phyloP scores from a whole-genome alignment of 352 stramenopile genomes.

The Phytophthora boehmeriae region DNA sequence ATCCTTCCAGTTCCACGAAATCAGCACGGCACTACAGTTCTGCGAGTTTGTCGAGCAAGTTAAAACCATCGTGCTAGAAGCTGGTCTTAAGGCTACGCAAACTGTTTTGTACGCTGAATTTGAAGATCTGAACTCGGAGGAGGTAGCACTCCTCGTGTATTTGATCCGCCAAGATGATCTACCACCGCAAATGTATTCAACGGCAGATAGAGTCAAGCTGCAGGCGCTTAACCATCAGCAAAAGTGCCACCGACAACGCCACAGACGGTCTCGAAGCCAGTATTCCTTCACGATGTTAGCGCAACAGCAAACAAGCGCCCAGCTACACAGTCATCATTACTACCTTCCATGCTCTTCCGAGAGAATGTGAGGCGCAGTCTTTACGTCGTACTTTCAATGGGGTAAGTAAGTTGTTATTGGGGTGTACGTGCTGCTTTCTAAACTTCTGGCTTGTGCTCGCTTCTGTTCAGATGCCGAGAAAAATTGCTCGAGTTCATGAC shows the following conservation, averaged over 20 bases:
- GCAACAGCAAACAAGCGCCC: constrained; percentile 4
- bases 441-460: neutral
- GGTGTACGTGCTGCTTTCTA: neutral
- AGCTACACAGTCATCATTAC: neutral
- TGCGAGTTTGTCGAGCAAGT: constrained; percentile 50
- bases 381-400: constrained; percentile 58
- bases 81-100: constrained; percentile 51
- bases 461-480: constrained; percentile 23
- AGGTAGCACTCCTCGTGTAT: constrained; percentile 47
- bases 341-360: constrained; percentile 42
- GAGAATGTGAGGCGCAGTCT: constrained; percentile 63
- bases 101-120: constrained; percentile 64
- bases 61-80: constrained; percentile 53
- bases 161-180: constrained; percentile 52
- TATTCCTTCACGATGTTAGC: constrained; percentile 23
- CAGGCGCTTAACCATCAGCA: constrained; percentile 47
- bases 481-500: constrained; percentile 47
- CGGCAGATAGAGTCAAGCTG: constrained; percentile 55
- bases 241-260: constrained; percentile 4
- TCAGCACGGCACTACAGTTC: constrained; percentile 33
- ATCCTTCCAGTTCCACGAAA: constrained; percentile 63
- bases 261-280: constrained; percentile 12
- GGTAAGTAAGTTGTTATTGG: constrained; percentile 30
- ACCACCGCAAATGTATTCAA: constrained; percentile 49
- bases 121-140: constrained; percentile 44